A percentile compares a stretch with the other conserved stretches of the same genome.
These are phyloP conservation scores for Recurvomyces mirabilis DNA, from an alignment of 495 filamentous ascomycete species.

Conservation along the genomic window DNA sequence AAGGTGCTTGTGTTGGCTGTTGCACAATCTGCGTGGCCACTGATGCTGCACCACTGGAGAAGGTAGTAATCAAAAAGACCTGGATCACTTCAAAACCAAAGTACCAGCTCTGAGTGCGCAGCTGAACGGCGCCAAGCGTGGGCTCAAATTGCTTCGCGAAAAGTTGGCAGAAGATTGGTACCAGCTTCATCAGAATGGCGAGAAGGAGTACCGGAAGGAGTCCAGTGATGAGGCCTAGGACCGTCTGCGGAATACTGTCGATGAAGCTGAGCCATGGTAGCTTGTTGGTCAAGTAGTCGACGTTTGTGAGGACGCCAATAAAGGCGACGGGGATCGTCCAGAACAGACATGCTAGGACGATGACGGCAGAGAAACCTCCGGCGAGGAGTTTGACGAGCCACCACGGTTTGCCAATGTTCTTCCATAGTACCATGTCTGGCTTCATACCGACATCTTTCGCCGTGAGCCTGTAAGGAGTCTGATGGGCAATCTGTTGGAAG, in stretches of 20 bases:
- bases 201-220: conserved; percentile 70
- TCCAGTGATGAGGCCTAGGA: conserved; percentile 74
- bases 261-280: conserved; percentile 62
- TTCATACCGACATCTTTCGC: conserved; percentile 77
- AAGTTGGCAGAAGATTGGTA: conserved; percentile 71
- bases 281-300: conserved; percentile 50
- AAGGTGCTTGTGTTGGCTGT: conserved; percentile 47
- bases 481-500: conserved; percentile 75
- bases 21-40: conserved; percentile 50
- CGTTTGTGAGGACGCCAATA: conserved; percentile 78
- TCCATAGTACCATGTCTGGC: conserved; percentile 80
- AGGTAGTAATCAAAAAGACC: conserved; percentile 81
- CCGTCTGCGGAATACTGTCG: conserved; percentile 47
- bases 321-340: conserved; percentile 87
- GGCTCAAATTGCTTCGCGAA: conserved; percentile 68
- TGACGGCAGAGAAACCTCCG: conserved; percentile 55
- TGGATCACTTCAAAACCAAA: conserved; percentile 94
- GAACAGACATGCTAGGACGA: conserved; percentile 73
- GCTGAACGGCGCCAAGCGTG: conserved; percentile 63
- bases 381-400: conserved; percentile 66
- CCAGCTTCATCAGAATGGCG: conserved; percentile 73
- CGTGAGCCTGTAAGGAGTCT: conserved; percentile 78
- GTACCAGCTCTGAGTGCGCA: conserved; percentile 81
- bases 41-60: conserved; percentile 63
- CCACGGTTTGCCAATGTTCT: conserved; percentile 73